Percentiles rank a stretch among this genome's conserved stretches.
These are phyloP conservation scores for Podospora comata DNA, from an alignment of 495 filamentous ascomycete genomes.

Conservation along the genomic window DNA sequence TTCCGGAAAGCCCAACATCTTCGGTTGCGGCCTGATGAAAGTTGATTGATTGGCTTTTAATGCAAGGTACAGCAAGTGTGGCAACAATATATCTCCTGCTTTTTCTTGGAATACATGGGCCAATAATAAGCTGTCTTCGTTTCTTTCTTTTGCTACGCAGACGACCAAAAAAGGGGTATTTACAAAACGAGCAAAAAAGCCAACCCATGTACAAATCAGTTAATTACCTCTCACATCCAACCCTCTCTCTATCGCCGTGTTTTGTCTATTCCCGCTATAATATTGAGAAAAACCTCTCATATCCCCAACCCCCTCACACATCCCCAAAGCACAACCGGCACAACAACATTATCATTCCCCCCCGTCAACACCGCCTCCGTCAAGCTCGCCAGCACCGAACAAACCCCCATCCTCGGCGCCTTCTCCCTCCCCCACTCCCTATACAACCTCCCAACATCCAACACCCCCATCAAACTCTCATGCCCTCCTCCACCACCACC, in stretches of 20 bases:
- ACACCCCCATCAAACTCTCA: conserved; percentile 17
- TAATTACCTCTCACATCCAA: neutral
- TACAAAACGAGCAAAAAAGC: neutral
- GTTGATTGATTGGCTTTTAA: neutral
- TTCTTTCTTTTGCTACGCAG: neutral
- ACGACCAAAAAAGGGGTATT: neutral
- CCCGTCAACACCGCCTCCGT: conserved; percentile 95
- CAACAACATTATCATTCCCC: conserved; percentile 97
- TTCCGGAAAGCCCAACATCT: neutral
- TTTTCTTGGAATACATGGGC: neutral
- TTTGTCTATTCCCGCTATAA: neutral
- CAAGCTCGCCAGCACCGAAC: conserved; percentile 77
- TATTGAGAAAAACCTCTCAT: conserved; percentile 5
- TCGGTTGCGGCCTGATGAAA: neutral
- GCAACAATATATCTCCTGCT: neutral
- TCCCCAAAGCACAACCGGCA: conserved; percentile 91
- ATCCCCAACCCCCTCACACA: conserved; percentile 69
- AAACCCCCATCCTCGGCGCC: conserved; percentile 58
- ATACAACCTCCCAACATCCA: conserved; percentile 13
- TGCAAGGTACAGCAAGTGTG: neutral
- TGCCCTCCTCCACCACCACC: conserved; percentile 22
- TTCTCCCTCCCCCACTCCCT: conserved; percentile 39
- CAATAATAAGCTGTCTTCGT: neutral
- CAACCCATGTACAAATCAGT: neutral
- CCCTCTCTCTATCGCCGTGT: neutral